Percentiles rank a stretch among this genome's conserved stretches.
phyloP scores from a whole-genome alignment of 2,329 filamentous ascomycete genomes.

The Aspergillus candidus region DNA sequence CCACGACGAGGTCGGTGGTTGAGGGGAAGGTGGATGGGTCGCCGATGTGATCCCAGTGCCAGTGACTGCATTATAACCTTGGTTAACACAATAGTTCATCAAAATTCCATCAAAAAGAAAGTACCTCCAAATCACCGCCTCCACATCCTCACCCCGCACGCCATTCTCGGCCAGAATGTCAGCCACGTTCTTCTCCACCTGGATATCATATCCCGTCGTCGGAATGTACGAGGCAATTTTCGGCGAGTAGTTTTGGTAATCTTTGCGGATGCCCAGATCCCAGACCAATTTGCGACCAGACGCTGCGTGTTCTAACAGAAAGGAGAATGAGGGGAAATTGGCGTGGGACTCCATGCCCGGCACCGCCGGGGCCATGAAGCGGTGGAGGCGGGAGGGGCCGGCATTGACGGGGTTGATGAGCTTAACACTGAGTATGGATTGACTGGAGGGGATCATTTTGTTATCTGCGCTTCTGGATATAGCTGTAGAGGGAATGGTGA shows the following conservation, averaged over 20 bases:
- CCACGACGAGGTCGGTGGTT: conserved; percentile 18
- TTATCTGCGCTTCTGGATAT: neutral
- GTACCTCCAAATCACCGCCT: conserved; percentile 21
- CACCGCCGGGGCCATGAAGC: conserved; percentile 37
- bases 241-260: conserved; percentile 23
- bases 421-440: conserved; percentile 4
- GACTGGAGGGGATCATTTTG: neutral
- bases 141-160: conserved; percentile 13
- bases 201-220: conserved; percentile 12
- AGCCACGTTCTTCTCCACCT: conserved; percentile 19
- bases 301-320: conserved; percentile 10
- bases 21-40: conserved; percentile 20
- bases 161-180: conserved; percentile 20
- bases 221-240: conserved; percentile 14
- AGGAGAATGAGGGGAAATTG: conserved; percentile 1
- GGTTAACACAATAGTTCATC: too few species aligned
- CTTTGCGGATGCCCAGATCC: conserved; percentile 29
- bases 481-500: too few species aligned
- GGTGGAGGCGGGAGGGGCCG: conserved; percentile 33
- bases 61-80: conserved; percentile 14
- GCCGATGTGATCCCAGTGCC: conserved; percentile 27
- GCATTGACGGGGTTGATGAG: conserved; percentile 39
- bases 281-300: conserved; percentile 18
- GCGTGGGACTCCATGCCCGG: conserved; percentile 25
- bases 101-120: too few species aligned